A percentile compares a stretch with the other conserved stretches of the same genome.
Conservation (phyloP, 306 rosid genomes). For the Vicia faba region DNA sequence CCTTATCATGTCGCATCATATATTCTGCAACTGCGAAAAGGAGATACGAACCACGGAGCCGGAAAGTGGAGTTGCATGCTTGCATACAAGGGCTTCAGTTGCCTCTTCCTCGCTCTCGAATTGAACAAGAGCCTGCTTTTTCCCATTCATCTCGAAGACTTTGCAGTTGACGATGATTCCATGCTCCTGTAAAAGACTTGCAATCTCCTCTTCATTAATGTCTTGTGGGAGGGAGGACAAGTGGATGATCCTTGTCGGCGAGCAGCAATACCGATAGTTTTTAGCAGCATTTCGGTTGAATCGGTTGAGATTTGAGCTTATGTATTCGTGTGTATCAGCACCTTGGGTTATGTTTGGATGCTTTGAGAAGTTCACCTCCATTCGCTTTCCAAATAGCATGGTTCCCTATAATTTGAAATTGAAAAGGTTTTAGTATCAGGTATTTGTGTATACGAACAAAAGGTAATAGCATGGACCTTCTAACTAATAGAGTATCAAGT, state of each 20-base stretch:
- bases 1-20: conserved; percentile 46
- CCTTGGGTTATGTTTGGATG: conserved; percentile 90
- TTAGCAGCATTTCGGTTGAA: conserved; percentile 98
- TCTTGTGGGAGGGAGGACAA: conserved; percentile 93
- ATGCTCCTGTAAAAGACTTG: conserved; percentile 76
- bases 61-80: conserved; percentile 82
- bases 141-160: conserved; percentile 98
- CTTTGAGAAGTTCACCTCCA: conserved; percentile 97
- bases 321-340: conserved; percentile 84
- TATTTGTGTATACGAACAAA: too few species aligned
- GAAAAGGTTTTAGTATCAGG: conserved; percentile 17
- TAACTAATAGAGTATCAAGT: not conserved
- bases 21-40: conserved; percentile 87
- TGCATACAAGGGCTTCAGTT: conserved; percentile 95
- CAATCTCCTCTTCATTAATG: conserved; percentile 81
- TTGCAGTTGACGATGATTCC: conserved; percentile 75
- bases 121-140: conserved; percentile 87
- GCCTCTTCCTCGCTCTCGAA: conserved; percentile 96
- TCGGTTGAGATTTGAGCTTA: conserved; percentile 91
- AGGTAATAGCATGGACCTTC: too few species aligned
- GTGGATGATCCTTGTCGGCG: conserved; percentile 92
- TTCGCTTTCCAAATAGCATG: conserved; percentile 79
- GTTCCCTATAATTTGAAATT: conserved; percentile 60
- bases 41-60: conserved; percentile 87
- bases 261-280: conserved; percentile 97